These are phyloP conservation scores for Ganoderma leucocontextum DNA, from an alignment of 1,284 basidiomycete species.

Conservation along the genomic window DNA sequence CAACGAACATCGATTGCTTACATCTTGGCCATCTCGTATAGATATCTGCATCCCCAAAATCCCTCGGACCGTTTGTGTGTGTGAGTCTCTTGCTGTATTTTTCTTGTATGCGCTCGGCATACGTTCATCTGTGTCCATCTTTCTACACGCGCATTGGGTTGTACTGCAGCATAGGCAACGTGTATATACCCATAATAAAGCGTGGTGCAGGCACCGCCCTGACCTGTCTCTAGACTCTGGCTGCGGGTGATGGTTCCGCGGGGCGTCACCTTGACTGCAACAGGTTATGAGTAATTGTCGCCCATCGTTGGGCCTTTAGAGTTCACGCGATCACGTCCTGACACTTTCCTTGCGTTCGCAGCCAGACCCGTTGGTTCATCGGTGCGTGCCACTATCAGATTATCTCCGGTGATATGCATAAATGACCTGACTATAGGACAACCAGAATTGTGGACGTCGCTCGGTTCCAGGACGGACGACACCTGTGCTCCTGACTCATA, in stretches of 20 bases:
- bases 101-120: constrained; percentile 8
- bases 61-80: constrained; percentile 7
- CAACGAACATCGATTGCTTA: constrained; percentile 11
- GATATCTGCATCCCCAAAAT: constrained; percentile 8
- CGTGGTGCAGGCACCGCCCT: constrained; percentile 26
- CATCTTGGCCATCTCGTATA: constrained; percentile 15
- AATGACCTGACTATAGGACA: neutral
- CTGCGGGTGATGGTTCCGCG: neutral
- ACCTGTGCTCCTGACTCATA: neutral
- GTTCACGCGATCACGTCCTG: neutral
- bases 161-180: neutral
- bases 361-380: neutral
- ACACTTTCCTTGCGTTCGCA: neutral
- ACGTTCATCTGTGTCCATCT: neutral
- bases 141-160: neutral
- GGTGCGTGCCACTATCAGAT: neutral
- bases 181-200: constrained; percentile 23
- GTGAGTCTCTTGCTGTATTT: constrained; percentile 15
- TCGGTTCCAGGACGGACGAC: neutral
- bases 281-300: neutral
- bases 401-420: neutral
- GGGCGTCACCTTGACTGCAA: neutral
- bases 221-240: neutral
- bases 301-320: neutral
- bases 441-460: neutral